phyloP scores from a whole-genome alignment of 176 grass and related monocot genomes.

The Carex cristatella region DNA sequence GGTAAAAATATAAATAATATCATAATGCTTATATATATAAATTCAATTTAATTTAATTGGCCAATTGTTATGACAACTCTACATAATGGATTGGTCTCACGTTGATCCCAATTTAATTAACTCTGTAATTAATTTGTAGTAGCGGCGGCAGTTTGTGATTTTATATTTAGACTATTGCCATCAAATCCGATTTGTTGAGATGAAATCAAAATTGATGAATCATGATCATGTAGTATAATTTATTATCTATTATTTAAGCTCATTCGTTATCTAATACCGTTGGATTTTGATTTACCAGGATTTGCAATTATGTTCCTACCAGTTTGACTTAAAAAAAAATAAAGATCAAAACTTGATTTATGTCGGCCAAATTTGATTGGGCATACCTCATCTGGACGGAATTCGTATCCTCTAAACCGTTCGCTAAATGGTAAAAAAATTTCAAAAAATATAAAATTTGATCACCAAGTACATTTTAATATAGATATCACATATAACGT shows the following conservation, averaged over 20 bases:
- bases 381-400: neutral
- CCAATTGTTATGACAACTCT: neutral
- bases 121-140: neutral
- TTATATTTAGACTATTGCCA: neutral
- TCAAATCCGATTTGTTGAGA: neutral
- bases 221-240: neutral
- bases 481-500: no score
- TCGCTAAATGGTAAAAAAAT: no score
- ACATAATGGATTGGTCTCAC: neutral
- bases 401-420: no score
- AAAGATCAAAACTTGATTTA: neutral
- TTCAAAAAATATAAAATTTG: no score
- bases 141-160: neutral
- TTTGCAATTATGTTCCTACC: neutral
- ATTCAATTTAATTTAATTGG: neutral
- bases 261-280: neutral
- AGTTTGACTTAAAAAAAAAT: neutral
- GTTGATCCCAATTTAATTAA: neutral
- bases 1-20: neutral
- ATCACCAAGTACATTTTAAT: no score
- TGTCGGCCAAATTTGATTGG: neutral
- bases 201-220: neutral
- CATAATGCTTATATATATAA: neutral
- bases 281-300: neutral
- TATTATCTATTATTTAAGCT: neutral